A percentile compares a stretch with the other conserved stretches of the same genome.
phyloP scores from a whole-genome alignment of 768 basidiomycete species.

The Tephrocybe sp. region DNA sequence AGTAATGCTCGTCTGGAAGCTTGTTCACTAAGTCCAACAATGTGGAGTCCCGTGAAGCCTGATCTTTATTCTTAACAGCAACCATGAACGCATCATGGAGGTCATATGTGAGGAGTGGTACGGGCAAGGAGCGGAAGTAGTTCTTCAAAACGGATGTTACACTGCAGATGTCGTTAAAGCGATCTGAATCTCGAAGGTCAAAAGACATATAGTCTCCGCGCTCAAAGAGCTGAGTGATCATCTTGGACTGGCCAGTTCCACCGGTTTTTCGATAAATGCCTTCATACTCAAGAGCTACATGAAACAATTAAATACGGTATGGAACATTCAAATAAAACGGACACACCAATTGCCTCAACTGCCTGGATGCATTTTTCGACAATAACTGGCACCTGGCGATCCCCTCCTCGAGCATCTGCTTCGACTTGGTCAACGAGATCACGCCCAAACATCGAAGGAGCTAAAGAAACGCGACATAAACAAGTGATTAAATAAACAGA shows the following conservation, averaged over 20 bases:
- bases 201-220: constrained; percentile 87
- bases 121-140: constrained; percentile 91
- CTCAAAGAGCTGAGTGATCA: constrained; percentile 93
- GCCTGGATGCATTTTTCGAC: constrained; percentile 97
- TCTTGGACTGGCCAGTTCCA: constrained; percentile 87
- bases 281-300: constrained; percentile 86
- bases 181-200: constrained; percentile 80
- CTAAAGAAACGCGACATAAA: constrained; percentile 34
- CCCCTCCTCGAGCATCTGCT: constrained; percentile 56
- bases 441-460: constrained; percentile 90
- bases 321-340: not conserved
- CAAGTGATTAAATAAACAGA: constrained; percentile 1
- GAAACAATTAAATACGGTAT: not conserved
- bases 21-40: constrained; percentile 69
- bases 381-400: constrained; percentile 75
- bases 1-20: constrained; percentile 85
- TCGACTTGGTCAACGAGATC: constrained; percentile 82
- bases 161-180: constrained; percentile 97
- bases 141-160: constrained; percentile 96
- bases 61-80: constrained; percentile 69
- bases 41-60: constrained; percentile 51
- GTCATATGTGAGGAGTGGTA: constrained; percentile 86
- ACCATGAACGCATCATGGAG: constrained; percentile 88
- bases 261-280: constrained; percentile 99
- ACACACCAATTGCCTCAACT: constrained; percentile 80